Conservation (phyloP, 176 grass and related monocot genomes). For the Raddia guianensis region DNA sequence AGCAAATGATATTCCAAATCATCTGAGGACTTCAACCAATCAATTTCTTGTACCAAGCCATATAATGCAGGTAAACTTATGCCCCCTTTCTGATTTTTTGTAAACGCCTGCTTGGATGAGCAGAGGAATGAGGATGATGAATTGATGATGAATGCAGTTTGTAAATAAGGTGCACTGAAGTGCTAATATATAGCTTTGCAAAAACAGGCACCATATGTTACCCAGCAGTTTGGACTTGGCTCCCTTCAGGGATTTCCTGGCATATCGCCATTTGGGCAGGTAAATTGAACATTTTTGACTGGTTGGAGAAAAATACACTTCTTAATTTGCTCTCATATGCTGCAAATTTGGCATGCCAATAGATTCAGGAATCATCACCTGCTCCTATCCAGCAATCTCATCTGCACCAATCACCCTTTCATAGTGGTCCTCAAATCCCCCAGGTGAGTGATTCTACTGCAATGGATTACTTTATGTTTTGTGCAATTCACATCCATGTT, state of each 20-base stretch:
- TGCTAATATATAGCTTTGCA: conserved; percentile 29
- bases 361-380: conserved; percentile 74
- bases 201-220: conserved; percentile 67
- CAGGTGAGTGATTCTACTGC: conserved; percentile 61
- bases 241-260: conserved; percentile 76
- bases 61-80: conserved; percentile 74
- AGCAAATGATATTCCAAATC: conserved; percentile 61
- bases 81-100: background rate
- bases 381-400: conserved; percentile 53
- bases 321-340: background rate
- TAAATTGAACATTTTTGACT: conserved; percentile 35
- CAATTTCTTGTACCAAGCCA: conserved; percentile 68
- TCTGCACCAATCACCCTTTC: conserved; percentile 73
- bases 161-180: background rate
- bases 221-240: conserved; percentile 77
- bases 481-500: background rate
- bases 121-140: background rate
- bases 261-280: conserved; percentile 84
- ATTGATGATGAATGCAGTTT: background rate
- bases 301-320: conserved; percentile 23
- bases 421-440: conserved; percentile 61
- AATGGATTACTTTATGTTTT: background rate
- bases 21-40: conserved; percentile 62
- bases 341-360: conserved; percentile 25
- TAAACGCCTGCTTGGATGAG: conserved; percentile 6